Evolutionary conservation across 495 filamentous ascomycete species (phyloP).

Genomic region (Podospora sp.): DNA sequence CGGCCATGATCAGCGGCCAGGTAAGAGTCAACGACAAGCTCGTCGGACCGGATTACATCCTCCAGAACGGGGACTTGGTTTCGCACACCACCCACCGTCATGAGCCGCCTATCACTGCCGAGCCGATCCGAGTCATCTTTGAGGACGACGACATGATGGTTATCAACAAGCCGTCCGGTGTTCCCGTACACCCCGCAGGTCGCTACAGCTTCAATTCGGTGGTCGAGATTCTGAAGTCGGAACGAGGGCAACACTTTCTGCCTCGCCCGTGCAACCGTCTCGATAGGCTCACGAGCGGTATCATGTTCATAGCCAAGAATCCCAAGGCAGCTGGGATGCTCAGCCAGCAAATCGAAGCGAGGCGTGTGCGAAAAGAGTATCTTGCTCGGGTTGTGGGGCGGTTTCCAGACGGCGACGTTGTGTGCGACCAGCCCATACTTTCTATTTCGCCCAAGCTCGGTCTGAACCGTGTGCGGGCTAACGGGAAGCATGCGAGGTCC

Average conservation of each 20-base stretch:
- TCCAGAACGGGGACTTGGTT: slow-evolving; percentile 69
- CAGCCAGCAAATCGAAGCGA: slow-evolving; percentile 65
- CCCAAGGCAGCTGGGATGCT: slow-evolving; percentile 77
- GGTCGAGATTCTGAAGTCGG: slow-evolving; percentile 86
- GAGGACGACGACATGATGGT: slow-evolving; percentile 91
- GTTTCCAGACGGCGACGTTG: slow-evolving; percentile 80
- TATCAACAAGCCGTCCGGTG: slow-evolving; percentile 93
- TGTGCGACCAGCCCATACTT: slow-evolving; percentile 92
- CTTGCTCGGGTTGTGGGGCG: slow-evolving; percentile 86
- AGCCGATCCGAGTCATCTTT: slow-evolving; percentile 78
- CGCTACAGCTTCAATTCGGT: slow-evolving; percentile 94
- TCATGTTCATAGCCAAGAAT: slow-evolving; percentile 96
- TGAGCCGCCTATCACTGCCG: slow-evolving; percentile 86
- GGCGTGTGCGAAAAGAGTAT: slow-evolving; percentile 91
- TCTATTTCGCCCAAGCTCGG: slow-evolving; percentile 93
- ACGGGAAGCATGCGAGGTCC: slow-evolving; percentile 84
- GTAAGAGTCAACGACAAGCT: slow-evolving; percentile 73
- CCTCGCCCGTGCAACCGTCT: slow-evolving; percentile 88
- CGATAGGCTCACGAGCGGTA: slow-evolving; percentile 89
- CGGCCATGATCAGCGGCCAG: slow-evolving; percentile 75
- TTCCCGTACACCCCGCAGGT: slow-evolving; percentile 93
- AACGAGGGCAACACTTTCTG: slow-evolving; percentile 68
- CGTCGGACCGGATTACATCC: slow-evolving; percentile 51
- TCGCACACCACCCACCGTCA: slow-evolving; percentile 94
- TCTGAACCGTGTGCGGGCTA: slow-evolving; percentile 88